These are phyloP conservation scores for Talaromyces liani DNA, from an alignment of 495 filamentous ascomycete genomes.

Conservation along the genomic window DNA sequence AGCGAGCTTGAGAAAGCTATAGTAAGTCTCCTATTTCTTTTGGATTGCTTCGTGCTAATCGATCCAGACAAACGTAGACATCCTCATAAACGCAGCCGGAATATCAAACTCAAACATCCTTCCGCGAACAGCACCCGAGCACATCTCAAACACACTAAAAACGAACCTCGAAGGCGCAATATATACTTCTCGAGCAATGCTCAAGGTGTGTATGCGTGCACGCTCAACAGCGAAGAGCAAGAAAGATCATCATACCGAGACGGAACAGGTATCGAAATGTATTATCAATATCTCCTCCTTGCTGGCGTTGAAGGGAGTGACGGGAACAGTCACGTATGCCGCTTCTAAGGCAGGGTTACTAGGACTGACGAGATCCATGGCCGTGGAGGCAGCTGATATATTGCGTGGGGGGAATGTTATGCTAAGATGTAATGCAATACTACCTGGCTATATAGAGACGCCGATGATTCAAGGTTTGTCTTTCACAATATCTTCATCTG, in stretches of 20 bases:
- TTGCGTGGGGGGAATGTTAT: conserved; percentile 33
- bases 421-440: conserved; percentile 69
- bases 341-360: conserved; percentile 75
- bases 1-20: conserved; percentile 34
- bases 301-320: conserved; percentile 53
- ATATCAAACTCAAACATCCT: conserved; percentile 54
- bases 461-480: conserved; percentile 61
- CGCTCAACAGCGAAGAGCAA: conserved; percentile 22
- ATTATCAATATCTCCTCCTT: conserved; percentile 80
- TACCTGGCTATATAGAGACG: conserved; percentile 79
- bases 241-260: background rate
- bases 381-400: conserved; percentile 46
- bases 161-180: conserved; percentile 73
- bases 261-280: conserved; percentile 31
- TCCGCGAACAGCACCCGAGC: conserved; percentile 25
- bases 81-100: conserved; percentile 74
- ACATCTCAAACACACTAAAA: conserved; percentile 44
- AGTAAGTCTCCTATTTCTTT: conserved; percentile 18
- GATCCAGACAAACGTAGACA: conserved; percentile 42
- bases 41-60: background rate
- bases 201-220: conserved; percentile 34
- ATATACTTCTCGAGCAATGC: conserved; percentile 49
- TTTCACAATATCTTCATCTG: background rate
- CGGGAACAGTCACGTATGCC: conserved; percentile 64
- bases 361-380: conserved; percentile 65